phyloP scores from a whole-genome alignment of 169 alveolate species.

The Eimeria praecox region DNA sequence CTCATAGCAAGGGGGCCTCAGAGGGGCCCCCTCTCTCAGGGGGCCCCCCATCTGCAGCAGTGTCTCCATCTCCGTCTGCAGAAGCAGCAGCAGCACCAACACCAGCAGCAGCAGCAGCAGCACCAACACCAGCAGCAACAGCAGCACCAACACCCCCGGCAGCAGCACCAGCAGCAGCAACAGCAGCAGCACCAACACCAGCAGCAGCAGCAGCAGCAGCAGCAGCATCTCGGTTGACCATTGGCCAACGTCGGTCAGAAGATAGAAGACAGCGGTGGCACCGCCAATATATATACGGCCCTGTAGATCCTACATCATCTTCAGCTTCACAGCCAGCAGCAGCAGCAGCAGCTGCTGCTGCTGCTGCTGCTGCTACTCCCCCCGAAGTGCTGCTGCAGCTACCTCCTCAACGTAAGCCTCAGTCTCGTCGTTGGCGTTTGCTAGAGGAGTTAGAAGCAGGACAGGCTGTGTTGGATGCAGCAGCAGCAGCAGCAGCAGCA shows the following conservation, averaged over 20 bases:
- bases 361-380: neutral
- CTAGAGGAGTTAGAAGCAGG: conserved; percentile 18
- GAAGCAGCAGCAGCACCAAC: conserved; percentile 8
- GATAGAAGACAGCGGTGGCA: conserved; percentile 49
- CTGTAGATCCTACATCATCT: neutral
- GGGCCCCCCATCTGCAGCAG: too few relatives aligned
- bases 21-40: too few relatives aligned
- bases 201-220: conserved; percentile 41
- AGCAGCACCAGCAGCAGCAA: conserved; percentile 50
- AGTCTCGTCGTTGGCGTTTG: conserved; percentile 7
- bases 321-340: neutral
- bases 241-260: conserved; percentile 45
- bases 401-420: neutral
- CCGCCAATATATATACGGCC: neutral
- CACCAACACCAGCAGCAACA: conserved; percentile 10
- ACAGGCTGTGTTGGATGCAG: neutral
- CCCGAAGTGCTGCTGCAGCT: conserved; percentile 7
- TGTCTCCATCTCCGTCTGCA: neutral
- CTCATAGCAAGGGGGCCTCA: too few relatives aligned
- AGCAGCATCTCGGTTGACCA: conserved; percentile 27
- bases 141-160: neutral
- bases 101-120: conserved; percentile 32
- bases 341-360: conserved; percentile 48
- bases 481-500: conserved; percentile 15
- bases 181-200: conserved; percentile 31